A percentile compares a stretch with the other conserved stretches of the same genome.
phyloP scores from a whole-genome alignment of 441 rosid genomes.

The Populus trichocarpa region DNA sequence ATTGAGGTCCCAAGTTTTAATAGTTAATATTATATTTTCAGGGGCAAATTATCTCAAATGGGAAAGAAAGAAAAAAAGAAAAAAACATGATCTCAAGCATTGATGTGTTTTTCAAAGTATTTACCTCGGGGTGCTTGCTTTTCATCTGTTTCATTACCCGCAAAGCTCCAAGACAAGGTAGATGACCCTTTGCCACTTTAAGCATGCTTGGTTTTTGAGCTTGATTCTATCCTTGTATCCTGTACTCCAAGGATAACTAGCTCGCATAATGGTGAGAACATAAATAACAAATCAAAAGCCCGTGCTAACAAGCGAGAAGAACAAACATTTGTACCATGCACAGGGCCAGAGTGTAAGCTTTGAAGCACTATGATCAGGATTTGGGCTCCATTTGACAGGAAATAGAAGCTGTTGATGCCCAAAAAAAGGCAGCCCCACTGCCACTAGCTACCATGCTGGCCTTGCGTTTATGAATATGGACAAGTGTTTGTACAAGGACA shows the following conservation, averaged over 20 bases:
- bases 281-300: neutral
- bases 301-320: neutral
- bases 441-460: neutral
- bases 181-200: too few relatives aligned
- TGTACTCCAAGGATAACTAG: neutral
- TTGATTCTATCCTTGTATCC: too few relatives aligned
- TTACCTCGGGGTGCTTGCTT: too few relatives aligned
- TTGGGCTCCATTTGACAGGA: conserved; percentile 11
- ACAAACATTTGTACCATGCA: neutral
- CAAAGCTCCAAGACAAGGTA: too few relatives aligned
- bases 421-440: neutral
- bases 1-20: too few relatives aligned
- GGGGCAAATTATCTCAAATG: too few relatives aligned
- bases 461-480: neutral
- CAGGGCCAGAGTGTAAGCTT: neutral
- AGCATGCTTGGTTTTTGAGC: too few relatives aligned
- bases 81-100: too few relatives aligned
- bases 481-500: neutral
- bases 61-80: too few relatives aligned
- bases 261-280: neutral
- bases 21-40: too few relatives aligned
- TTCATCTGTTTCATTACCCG: too few relatives aligned
- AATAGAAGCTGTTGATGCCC: neutral
- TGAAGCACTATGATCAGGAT: neutral
- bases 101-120: too few relatives aligned